Percentiles rank a stretch among this genome's conserved stretches.
These are phyloP conservation scores for Hyparrhenia diplandra DNA, from an alignment of 176 grass and related monocot genomes.

Conservation along the genomic window DNA sequence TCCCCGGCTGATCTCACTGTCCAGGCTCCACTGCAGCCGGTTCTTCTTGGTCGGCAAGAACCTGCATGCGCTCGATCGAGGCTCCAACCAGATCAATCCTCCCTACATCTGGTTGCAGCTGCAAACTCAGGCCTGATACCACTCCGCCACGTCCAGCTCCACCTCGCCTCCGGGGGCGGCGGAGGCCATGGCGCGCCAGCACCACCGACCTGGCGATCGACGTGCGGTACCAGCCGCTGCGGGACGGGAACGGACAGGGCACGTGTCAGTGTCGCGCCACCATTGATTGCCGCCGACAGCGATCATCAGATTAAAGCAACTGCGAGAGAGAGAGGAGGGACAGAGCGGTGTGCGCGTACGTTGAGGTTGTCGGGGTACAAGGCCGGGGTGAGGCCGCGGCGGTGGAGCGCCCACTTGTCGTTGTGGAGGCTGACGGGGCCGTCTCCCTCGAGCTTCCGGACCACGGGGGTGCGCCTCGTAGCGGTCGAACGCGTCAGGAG, in stretches of 20 bases:
- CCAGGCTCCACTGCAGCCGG: constrained; percentile 59
- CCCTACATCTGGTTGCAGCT: too few relatives aligned
- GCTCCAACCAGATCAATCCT: too few relatives aligned
- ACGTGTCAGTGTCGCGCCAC: constrained; percentile 18
- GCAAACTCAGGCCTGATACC: too few relatives aligned
- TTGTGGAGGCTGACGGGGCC: constrained; percentile 73
- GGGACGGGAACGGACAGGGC: background rate
- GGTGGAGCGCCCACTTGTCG: constrained; percentile 79
- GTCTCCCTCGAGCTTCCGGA: constrained; percentile 81
- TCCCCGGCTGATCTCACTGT: constrained; percentile 65
- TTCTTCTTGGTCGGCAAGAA: constrained; percentile 78
- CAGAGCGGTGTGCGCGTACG: constrained; percentile 29
- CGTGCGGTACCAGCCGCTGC: constrained; percentile 65
- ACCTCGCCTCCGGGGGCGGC: constrained; percentile 51
- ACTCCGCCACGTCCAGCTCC: constrained; percentile 79
- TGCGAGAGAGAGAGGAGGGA: too few relatives aligned
- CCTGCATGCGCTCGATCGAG: too few relatives aligned
- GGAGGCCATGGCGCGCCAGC: constrained; percentile 43
- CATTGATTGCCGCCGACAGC: constrained; percentile 9
- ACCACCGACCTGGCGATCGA: constrained; percentile 63
- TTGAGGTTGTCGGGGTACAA: constrained; percentile 86
- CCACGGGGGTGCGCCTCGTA: constrained; percentile 76
- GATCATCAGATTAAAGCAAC: background rate
- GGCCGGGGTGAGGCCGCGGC: constrained; percentile 61
- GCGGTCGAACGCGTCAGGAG: constrained; percentile 72